These are phyloP conservation scores for Cercospora janseana DNA, from an alignment of 2,329 filamentous ascomycete genomes.

Conservation along the genomic window DNA sequence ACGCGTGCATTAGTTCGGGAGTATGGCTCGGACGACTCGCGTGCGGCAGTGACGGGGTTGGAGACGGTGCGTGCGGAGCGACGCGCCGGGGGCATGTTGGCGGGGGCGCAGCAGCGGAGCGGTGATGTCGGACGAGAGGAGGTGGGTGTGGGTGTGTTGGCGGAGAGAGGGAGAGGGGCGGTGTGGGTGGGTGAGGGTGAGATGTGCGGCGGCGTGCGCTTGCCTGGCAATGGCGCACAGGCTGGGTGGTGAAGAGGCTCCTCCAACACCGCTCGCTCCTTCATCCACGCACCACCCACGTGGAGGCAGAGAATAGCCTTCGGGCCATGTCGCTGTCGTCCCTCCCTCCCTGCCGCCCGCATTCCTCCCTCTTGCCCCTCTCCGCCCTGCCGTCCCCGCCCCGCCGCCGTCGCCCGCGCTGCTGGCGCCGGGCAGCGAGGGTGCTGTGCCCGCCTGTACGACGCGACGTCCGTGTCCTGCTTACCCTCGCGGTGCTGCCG, in stretches of 20 bases:
- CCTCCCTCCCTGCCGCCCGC: not conserved
- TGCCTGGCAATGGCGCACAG: too few relatives aligned
- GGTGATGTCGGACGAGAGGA: not conserved
- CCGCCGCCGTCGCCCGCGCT: not conserved
- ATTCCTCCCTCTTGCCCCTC: too few relatives aligned
- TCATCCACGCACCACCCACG: too few relatives aligned
- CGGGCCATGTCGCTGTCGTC: not conserved
- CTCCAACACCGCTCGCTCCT: too few relatives aligned
- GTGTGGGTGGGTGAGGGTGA: not conserved
- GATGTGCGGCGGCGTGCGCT: not conserved
- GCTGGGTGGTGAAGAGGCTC: too few relatives aligned
- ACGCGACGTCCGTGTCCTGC: conserved; percentile 2
- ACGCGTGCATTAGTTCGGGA: conserved; percentile 30
- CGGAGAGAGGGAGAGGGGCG: not conserved
- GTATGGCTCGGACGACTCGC: conserved; percentile 29
- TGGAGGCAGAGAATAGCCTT: not conserved
- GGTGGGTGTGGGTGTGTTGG: not conserved
- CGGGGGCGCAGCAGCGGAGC: not conserved
- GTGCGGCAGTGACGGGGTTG: conserved; percentile 18
- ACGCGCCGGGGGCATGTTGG: conserved; percentile 36
- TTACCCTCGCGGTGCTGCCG: conserved; percentile 14
- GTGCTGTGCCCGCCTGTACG: too few relatives aligned
- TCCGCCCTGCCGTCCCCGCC: too few relatives aligned
- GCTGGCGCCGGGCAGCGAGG: too few relatives aligned
- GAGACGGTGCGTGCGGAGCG: conserved; percentile 34